These are phyloP conservation scores for Botrytis deweyae DNA, from an alignment of 2,329 filamentous ascomycete species.

Conservation along the genomic window DNA sequence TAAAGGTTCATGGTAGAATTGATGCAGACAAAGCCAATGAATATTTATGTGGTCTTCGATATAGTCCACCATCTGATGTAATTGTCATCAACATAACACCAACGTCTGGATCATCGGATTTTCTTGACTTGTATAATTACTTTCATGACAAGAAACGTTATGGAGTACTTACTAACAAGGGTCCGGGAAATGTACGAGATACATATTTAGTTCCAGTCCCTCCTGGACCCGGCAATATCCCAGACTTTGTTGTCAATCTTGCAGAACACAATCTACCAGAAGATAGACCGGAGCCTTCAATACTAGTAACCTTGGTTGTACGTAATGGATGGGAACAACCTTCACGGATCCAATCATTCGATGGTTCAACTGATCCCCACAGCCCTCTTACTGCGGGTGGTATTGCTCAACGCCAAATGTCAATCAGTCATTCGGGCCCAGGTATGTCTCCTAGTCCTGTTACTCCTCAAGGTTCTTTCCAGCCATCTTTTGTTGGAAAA, in stretches of 20 bases:
- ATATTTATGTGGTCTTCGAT: constrained; percentile 85
- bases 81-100: constrained; percentile 73
- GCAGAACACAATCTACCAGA: constrained; percentile 77
- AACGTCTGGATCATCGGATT: constrained; percentile 60
- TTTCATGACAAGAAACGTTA: constrained; percentile 81
- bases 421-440: constrained; percentile 49
- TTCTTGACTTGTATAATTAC: constrained; percentile 81
- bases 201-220: constrained; percentile 88
- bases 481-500: constrained; percentile 25
- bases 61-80: constrained; percentile 79
- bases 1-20: constrained; percentile 78
- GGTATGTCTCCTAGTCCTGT: constrained; percentile 51
- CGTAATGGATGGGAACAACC: constrained; percentile 53
- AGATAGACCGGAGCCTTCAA: constrained; percentile 68
- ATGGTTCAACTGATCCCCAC: constrained; percentile 31
- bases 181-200: constrained; percentile 74
- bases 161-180: constrained; percentile 80
- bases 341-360: constrained; percentile 22
- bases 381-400: constrained; percentile 40
- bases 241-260: constrained; percentile 87
- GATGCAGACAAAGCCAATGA: constrained; percentile 80
- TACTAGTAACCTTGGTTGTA: constrained; percentile 84
- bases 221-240: constrained; percentile 66
- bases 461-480: constrained; percentile 42
- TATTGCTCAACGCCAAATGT: constrained; percentile 47